Base-by-base conservation (phyloP, 805 yeast species). In the Ogataea neopini region DNA sequence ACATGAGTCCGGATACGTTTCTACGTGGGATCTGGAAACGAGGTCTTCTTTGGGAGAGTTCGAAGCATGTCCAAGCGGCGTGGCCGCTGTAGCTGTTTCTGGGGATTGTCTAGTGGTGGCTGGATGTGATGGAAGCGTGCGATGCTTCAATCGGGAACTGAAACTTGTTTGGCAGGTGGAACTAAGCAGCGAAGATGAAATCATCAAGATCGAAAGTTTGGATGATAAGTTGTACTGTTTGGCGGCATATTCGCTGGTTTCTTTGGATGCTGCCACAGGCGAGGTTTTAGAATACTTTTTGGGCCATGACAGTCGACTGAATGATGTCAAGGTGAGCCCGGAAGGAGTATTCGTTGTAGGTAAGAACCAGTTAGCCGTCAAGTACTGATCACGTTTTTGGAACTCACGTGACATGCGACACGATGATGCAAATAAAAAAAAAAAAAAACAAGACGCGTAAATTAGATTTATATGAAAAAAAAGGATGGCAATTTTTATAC, bases 1-100 rank as follows among this genome's bases (percentile, higher is more conserved):
- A 1, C 64, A 73, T 53, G 57, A 51, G 26, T 68, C 72, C 39
- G 79, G 79, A 2, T 48, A 47, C 4, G 56, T 78, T 3, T 65
- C 74, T 0, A 46, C 62, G 7, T 77, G 80, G 80, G 76, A 76
- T 58, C 26, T 69, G 25, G 57, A 67, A 20, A 59, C 58, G 2
- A 48, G 58, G 25, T 23, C 53, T 5, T 55, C 43, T 14, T 29
- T 58, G 9, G 59, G 62, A 1, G 69, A 66, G 41, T 48, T 56
- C 17, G 19, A 34, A 5, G 52, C 54, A 1, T 50, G 45, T 4
- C 44, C 22, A 14, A 6, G 47, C 45, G 55, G 40, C 1, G 54
- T 55, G 14, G 34, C 51, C 6, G 47, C 49, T 7, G 34, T 50
- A 17, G 45, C 35, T 9, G 46, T 51, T 3, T 20, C 34, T 14